Evolutionary conservation across 2,329 filamentous ascomycete species (phyloP).

Genomic region (Allantophomopsis lycopodina): DNA sequence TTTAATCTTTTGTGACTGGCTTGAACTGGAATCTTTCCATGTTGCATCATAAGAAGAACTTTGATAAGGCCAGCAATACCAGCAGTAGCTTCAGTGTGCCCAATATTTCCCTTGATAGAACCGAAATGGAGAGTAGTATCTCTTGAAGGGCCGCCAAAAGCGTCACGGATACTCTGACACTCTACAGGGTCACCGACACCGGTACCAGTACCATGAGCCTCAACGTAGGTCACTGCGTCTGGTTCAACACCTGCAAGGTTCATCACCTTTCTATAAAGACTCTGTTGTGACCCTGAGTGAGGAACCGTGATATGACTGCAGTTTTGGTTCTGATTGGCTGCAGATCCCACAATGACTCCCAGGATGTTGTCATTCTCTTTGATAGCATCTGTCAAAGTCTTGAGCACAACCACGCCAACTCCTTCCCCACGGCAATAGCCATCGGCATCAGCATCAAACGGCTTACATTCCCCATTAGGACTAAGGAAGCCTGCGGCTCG

Average conservation of each 20-base stretch:
- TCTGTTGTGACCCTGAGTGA: slow-evolving; percentile 6
- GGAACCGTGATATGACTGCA: not conserved
- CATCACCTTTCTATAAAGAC: slow-evolving; percentile 11
- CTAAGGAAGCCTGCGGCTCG: not conserved
- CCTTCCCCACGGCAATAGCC: slow-evolving; percentile 41
- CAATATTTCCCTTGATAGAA: slow-evolving; percentile 8
- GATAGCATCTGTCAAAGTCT: not conserved
- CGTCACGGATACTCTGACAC: slow-evolving; percentile 11
- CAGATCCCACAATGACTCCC: not conserved
- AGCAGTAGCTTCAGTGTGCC: slow-evolving; percentile 21
- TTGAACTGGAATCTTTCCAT: slow-evolving; percentile 13
- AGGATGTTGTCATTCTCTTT: not conserved
- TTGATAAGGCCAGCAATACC: slow-evolving; percentile 15
- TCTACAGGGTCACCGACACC: slow-evolving; percentile 18
- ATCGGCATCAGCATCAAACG: slow-evolving; percentile 29
- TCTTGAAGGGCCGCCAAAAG: slow-evolving; percentile 12
- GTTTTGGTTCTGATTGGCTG: not conserved
- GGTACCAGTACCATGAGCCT: slow-evolving; percentile 19
- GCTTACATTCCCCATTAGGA: slow-evolving; percentile 17
- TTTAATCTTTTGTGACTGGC: slow-evolving; percentile 20
- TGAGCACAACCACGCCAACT: slow-evolving; percentile 28
- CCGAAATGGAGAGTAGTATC: slow-evolving; percentile 23
- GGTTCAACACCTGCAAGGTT: slow-evolving; percentile 17
- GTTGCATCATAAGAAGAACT: slow-evolving; percentile 16
- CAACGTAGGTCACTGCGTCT: slow-evolving; percentile 16